phyloP scores from a whole-genome alignment of 139 green algal genomes.

The Asterochloris erici region DNA sequence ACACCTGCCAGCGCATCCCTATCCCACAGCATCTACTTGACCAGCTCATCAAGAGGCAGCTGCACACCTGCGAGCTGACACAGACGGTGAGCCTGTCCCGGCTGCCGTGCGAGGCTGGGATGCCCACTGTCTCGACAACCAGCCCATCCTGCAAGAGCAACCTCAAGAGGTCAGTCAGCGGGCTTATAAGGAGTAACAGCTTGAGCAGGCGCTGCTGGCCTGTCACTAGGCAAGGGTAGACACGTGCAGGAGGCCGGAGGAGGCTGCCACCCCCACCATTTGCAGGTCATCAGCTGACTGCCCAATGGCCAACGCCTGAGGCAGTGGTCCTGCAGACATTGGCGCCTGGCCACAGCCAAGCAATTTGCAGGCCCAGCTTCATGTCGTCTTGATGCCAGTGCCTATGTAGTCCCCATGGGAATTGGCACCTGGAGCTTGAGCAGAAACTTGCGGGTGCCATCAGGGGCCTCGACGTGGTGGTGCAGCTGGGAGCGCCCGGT shows the following conservation, averaged over 20 bases:
- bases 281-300: no score
- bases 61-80: constrained; percentile 85
- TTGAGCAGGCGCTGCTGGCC: no score
- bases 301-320: not conserved
- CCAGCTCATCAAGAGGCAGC: no score
- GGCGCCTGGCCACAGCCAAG: not conserved
- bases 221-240: no score
- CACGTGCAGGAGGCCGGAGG: no score
- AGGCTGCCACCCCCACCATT: no score
- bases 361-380: no score
- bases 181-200: no score
- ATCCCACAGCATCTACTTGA: not conserved
- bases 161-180: no score
- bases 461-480: constrained; percentile 41
- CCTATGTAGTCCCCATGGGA: no score
- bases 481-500: constrained; percentile 70
- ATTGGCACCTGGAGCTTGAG: constrained; percentile 60
- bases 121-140: constrained; percentile 91
- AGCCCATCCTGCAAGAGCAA: constrained; percentile 69
- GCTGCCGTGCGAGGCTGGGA: constrained; percentile 52
- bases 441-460: constrained; percentile 92
- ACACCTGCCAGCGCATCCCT: not conserved
- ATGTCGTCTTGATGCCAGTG: no score
- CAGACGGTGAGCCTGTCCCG: constrained; percentile 89
- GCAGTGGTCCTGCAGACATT: not conserved